phyloP scores from a whole-genome alignment of 176 grass and related monocot species.

The Phoenix dactylifera region DNA sequence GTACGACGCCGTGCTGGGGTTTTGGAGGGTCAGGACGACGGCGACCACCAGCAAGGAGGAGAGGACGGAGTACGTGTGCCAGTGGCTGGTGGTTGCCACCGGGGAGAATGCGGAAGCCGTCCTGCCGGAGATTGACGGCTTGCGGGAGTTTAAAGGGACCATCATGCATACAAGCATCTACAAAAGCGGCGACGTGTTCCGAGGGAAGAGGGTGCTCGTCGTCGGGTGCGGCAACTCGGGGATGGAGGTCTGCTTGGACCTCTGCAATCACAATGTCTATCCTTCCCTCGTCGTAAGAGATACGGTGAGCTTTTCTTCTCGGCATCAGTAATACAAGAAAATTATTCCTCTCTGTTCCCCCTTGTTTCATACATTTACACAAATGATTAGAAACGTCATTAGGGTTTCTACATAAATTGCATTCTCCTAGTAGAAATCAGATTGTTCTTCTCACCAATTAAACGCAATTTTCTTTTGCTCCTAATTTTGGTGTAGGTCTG shows the following conservation, averaged over 20 bases:
- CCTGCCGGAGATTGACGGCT: slow-evolving; percentile 60
- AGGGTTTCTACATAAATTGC: too few relatives aligned
- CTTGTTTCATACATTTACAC: too few relatives aligned
- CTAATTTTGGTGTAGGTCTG: too few relatives aligned
- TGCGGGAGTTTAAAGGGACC: slow-evolving; percentile 30
- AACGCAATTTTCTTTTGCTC: too few relatives aligned
- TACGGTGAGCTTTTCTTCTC: slow-evolving; percentile 29
- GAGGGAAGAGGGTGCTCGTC: slow-evolving; percentile 54
- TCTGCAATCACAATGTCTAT: slow-evolving; percentile 57
- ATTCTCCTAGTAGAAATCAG: too few relatives aligned
- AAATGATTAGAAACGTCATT: too few relatives aligned
- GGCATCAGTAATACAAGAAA: too few relatives aligned
- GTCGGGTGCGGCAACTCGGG: slow-evolving; percentile 89
- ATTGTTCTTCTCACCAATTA: too few relatives aligned
- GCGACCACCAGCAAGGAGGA: neutral
- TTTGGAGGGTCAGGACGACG: slow-evolving; percentile 49
- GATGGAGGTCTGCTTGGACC: slow-evolving; percentile 76
- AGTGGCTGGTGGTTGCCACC: slow-evolving; percentile 73
- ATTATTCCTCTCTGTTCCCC: too few relatives aligned
- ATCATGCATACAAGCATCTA: slow-evolving; percentile 66
- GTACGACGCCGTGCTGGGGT: slow-evolving; percentile 24
- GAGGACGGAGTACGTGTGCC: slow-evolving; percentile 35
- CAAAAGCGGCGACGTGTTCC: slow-evolving; percentile 40
- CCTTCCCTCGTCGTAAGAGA: slow-evolving; percentile 80
- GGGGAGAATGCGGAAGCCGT: slow-evolving; percentile 84